phyloP scores from a whole-genome alignment of 345 rosid species.

The Heritiera fomes region DNA sequence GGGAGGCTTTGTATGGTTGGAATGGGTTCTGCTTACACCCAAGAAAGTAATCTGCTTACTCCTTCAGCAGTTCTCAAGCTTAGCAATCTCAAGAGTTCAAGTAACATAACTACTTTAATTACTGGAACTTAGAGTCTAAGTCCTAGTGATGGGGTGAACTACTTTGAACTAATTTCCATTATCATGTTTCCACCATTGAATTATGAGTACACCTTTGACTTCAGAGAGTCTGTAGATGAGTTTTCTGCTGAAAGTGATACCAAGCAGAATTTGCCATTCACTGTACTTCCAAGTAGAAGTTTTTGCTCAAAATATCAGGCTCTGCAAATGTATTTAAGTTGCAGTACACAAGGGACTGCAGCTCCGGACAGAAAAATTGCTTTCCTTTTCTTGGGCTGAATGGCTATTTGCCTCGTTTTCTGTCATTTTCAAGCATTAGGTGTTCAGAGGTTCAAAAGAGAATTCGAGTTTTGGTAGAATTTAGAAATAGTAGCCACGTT shows the following conservation, averaged over 20 bases:
- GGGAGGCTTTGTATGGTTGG: constrained; percentile 57
- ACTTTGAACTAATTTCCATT: constrained; percentile 41
- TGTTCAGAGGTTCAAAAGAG: constrained; percentile 30
- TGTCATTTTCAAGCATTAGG: constrained; percentile 30
- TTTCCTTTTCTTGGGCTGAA: constrained; percentile 18
- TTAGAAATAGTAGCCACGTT: neutral
- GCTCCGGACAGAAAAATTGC: constrained; percentile 22
- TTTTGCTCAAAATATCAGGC: constrained; percentile 29
- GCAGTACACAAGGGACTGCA: constrained; percentile 23
- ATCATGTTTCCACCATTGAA: constrained; percentile 36
- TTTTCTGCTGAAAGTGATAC: constrained; percentile 20
- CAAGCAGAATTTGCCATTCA: constrained; percentile 22
- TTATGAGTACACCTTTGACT: constrained; percentile 24
- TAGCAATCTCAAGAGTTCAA: constrained; percentile 28
- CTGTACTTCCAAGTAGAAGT: neutral
- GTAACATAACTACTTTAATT: constrained; percentile 40
- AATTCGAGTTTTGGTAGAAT: constrained; percentile 26
- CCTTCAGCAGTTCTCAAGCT: constrained; percentile 46
- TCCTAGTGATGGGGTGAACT: constrained; percentile 22
- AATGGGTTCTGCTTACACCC: constrained; percentile 19
- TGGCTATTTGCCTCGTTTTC: constrained; percentile 28
- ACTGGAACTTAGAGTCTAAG: constrained; percentile 43
- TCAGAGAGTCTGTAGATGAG: constrained; percentile 16
- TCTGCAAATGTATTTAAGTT: constrained; percentile 25
- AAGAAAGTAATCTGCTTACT: constrained; percentile 12